phyloP scores from a whole-genome alignment of 345 rosid genomes.

The Nasturtium officinale region DNA sequence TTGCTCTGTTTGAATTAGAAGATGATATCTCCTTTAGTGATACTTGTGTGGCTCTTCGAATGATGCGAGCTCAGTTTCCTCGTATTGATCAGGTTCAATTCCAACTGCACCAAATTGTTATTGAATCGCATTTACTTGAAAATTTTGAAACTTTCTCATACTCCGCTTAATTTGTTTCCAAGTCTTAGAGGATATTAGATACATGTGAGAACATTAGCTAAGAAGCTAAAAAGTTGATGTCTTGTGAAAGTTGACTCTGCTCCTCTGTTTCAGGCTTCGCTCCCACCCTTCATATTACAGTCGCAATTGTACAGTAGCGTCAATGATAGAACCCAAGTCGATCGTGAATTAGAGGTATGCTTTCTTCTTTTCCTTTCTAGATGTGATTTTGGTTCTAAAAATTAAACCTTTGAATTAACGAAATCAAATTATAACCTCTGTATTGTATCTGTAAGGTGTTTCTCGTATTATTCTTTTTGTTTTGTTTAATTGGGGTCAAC shows the following conservation, averaged over 20 bases:
- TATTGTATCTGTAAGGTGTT: background rate
- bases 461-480: background rate
- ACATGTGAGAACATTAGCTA: background rate
- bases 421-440: background rate
- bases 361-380: background rate
- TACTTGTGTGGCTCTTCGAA: slow-evolving; percentile 76
- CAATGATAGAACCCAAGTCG: slow-evolving; percentile 81
- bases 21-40: slow-evolving; percentile 78
- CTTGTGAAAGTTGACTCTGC: slow-evolving; percentile 2
- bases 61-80: slow-evolving; percentile 95
- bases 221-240: background rate
- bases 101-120: background rate
- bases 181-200: too few species aligned
- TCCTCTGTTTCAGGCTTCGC: slow-evolving; percentile 54
- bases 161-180: background rate
- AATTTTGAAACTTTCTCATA: background rate
- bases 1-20: slow-evolving; percentile 46
- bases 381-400: background rate
- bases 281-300: slow-evolving; percentile 78
- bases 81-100: slow-evolving; percentile 65
- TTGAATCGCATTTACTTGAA: slow-evolving; percentile 1
- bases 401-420: background rate
- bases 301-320: slow-evolving; percentile 90
- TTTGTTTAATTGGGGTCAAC: background rate
- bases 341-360: slow-evolving; percentile 76